Percentiles rank a stretch among this genome's conserved stretches.
These are phyloP conservation scores for Lichtheimia ornata DNA, from an alignment of 371 early-diverging fungal genomes.

Conservation along the genomic window DNA sequence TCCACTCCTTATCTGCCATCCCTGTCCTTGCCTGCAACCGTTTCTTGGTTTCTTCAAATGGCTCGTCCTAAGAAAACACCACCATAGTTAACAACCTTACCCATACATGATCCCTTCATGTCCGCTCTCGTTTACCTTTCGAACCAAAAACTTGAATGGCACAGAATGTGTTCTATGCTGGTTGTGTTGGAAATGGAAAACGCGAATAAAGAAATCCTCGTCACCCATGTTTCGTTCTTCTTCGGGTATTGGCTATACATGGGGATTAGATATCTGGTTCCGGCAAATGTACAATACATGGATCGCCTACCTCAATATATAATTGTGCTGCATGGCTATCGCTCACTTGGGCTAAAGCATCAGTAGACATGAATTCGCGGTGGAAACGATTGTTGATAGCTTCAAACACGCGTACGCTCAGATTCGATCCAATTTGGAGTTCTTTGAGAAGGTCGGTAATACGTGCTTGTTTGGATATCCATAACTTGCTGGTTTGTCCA, in stretches of 20 bases:
- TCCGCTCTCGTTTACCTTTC: conserved; percentile 38
- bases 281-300: neutral
- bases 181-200: conserved; percentile 79
- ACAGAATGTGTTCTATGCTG: conserved; percentile 71
- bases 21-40: conserved; percentile 76
- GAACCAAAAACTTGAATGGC: conserved; percentile 78
- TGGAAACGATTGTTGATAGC: conserved; percentile 27
- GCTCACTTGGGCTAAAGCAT: conserved; percentile 23
- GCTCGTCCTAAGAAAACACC: conserved; percentile 52
- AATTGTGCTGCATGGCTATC: conserved; percentile 17
- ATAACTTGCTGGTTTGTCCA: conserved; percentile 43
- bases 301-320: conserved; percentile 22
- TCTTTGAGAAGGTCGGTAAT: conserved; percentile 57
- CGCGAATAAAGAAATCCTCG: conserved; percentile 53
- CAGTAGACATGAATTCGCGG: conserved; percentile 21
- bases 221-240: conserved; percentile 55
- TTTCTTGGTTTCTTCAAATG: conserved; percentile 66
- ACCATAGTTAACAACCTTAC: neutral
- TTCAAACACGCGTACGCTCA: conserved; percentile 32
- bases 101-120: neutral
- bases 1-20: conserved; percentile 85
- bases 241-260: conserved; percentile 45
- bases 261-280: neutral
- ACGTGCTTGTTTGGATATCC: conserved; percentile 53
- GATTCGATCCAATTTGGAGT: conserved; percentile 35